Conservation (phyloP, 169 alveolate genomes). For the Plasmodium reichenowi region DNA sequence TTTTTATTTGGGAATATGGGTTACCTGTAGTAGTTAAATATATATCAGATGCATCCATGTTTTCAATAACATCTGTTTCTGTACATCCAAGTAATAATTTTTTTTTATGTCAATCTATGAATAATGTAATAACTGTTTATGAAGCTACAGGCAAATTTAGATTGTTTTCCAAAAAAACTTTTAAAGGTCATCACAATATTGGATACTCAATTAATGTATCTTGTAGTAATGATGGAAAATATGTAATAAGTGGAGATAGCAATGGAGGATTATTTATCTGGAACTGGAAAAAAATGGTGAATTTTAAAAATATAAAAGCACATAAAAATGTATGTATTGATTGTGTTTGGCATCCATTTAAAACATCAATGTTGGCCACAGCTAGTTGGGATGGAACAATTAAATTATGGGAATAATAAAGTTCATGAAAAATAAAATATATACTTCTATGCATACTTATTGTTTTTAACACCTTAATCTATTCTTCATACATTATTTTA, state of each 20-base stretch:
- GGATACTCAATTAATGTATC: conserved; percentile 96
- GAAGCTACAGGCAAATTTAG: conserved; percentile 92
- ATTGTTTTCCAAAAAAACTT: conserved; percentile 93
- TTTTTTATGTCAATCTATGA: conserved; percentile 96
- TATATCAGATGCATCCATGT: conserved; percentile 96
- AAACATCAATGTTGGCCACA: conserved; percentile 94
- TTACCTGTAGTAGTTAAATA: conserved; percentile 96
- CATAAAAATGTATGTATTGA: conserved; percentile 96
- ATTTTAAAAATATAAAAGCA: conserved; percentile 92
- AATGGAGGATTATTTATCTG: conserved; percentile 96
- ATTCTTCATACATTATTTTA: too few relatives aligned
- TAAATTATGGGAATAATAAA: conserved; percentile 95
- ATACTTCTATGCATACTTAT: background rate
- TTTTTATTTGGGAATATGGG: conserved; percentile 97
- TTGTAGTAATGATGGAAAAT: conserved; percentile 96
- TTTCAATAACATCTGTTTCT: conserved; percentile 94
- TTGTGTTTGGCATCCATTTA: conserved; percentile 97
- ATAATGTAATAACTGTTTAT: conserved; percentile 94
- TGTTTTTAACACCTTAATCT: background rate
- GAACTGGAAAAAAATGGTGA: conserved; percentile 97
- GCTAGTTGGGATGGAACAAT: conserved; percentile 98
- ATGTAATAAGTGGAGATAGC: conserved; percentile 95
- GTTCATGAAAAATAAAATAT: background rate
- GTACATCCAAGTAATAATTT: conserved; percentile 95
- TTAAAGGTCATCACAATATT: conserved; percentile 93